These are phyloP conservation scores for Kluyveromyces sp. DNA, from an alignment of 1,139 yeast genomes.

Conservation along the genomic window DNA sequence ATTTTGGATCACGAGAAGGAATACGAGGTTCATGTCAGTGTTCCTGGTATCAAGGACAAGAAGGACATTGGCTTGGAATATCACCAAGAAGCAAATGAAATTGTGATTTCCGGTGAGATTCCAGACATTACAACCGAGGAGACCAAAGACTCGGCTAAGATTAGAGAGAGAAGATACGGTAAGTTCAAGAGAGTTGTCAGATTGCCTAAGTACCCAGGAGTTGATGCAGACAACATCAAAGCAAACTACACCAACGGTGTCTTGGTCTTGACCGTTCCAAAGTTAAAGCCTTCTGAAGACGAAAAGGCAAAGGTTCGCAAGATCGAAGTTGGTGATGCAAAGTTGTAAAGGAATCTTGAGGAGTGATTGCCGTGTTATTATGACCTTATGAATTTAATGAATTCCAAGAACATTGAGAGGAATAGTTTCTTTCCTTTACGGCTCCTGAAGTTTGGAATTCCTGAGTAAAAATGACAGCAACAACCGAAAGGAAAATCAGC, in stretches of 20 bases:
- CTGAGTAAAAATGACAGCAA: neutral
- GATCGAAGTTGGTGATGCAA: constrained; percentile 26
- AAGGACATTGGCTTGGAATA: constrained; percentile 33
- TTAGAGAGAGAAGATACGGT: constrained; percentile 35
- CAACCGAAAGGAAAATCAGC: no score
- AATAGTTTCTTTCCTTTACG: neutral
- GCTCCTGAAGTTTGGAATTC: neutral
- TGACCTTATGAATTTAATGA: no score
- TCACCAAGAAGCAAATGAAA: constrained; percentile 34
- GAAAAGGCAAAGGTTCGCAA: constrained; percentile 23
- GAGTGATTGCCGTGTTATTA: neutral
- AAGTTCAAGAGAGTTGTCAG: constrained; percentile 35
- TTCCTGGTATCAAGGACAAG: constrained; percentile 38
- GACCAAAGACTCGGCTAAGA: constrained; percentile 25
- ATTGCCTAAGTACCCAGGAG: constrained; percentile 31
- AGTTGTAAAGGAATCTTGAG: neutral
- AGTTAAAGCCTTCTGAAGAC: constrained; percentile 26
- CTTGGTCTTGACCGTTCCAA: constrained; percentile 34
- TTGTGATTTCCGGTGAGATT: constrained; percentile 34
- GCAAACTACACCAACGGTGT: constrained; percentile 37
- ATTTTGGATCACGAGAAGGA: constrained; percentile 34
- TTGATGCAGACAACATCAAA: constrained; percentile 36
- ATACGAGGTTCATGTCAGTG: constrained; percentile 34
- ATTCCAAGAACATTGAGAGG: no score
- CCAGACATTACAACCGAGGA: constrained; percentile 19